Percentiles rank a stretch among this genome's conserved stretches.
Conservation (phyloP, 129 eudicot species). For the Pulicaria dysenterica region DNA sequence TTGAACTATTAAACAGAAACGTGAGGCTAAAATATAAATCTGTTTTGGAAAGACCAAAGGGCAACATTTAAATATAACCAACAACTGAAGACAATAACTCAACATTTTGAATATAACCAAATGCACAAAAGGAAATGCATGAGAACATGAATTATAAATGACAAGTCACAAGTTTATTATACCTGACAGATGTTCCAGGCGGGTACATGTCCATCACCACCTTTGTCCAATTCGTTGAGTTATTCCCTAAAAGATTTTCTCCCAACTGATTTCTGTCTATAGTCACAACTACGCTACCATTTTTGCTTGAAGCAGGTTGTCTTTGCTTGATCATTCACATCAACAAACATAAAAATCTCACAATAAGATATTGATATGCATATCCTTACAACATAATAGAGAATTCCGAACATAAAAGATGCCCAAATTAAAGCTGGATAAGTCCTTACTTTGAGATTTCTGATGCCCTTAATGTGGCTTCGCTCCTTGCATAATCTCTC, state of each 20-base stretch:
- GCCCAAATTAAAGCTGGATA: not conserved
- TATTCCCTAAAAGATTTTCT: conserved; percentile 49
- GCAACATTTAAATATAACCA: not conserved
- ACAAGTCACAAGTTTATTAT: not conserved
- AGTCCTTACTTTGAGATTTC: conserved; percentile 71
- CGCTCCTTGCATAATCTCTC: conserved; percentile 60
- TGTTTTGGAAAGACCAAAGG: not conserved
- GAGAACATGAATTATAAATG: not conserved
- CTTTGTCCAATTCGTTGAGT: conserved; percentile 81
- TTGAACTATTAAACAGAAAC: not conserved
- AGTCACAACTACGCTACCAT: conserved; percentile 63
- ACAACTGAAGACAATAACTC: not conserved
- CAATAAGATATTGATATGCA: conserved; percentile 36
- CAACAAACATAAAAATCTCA: conserved; percentile 34
- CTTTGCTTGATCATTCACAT: conserved; percentile 93
- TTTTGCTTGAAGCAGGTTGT: conserved; percentile 93
- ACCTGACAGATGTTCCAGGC: conserved; percentile 80
- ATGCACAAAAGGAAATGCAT: conserved; percentile 11
- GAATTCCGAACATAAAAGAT: not conserved
- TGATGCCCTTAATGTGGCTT: conserved; percentile 51
- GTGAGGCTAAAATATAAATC: not conserved
- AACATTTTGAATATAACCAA: conserved; percentile 10
- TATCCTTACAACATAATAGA: conserved; percentile 16
- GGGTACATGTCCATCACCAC: conserved; percentile 87
- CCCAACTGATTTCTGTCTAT: conserved; percentile 51